phyloP scores from a whole-genome alignment of 352 stramenopile genomes.

The Plasmopara muralis region DNA sequence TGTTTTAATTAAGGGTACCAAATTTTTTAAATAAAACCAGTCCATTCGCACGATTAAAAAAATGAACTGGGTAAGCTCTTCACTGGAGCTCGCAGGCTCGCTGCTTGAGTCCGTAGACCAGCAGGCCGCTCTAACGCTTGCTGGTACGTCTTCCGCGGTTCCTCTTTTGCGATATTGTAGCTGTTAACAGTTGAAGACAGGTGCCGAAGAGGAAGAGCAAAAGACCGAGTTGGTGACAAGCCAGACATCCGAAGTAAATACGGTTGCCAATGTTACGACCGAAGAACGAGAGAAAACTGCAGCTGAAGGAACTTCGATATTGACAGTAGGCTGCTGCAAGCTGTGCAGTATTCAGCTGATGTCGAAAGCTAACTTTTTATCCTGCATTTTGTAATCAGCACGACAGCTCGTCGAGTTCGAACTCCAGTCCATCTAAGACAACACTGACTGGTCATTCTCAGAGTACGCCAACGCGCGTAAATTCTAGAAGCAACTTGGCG shows the following conservation, averaged over 20 bases:
- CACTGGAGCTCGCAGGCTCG: slow-evolving; percentile 68
- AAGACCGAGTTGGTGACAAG: slow-evolving; percentile 21
- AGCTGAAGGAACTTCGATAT: slow-evolving; percentile 5
- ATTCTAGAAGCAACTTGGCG: slow-evolving; percentile 25
- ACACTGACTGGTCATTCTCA: background rate
- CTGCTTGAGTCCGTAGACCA: slow-evolving; percentile 84
- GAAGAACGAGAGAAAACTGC: slow-evolving; percentile 3
- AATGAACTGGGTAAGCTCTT: slow-evolving; percentile 86
- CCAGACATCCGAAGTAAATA: slow-evolving; percentile 11
- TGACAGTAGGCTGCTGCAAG: slow-evolving; percentile 5
- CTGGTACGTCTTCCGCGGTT: slow-evolving; percentile 16
- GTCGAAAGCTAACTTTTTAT: slow-evolving; percentile 3
- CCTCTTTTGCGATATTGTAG: background rate
- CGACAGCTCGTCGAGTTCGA: slow-evolving; percentile 13
- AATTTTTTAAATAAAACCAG: too few relatives aligned
- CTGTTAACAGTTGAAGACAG: slow-evolving; percentile 9
- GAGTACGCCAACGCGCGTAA: slow-evolving; percentile 23
- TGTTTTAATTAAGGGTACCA: too few relatives aligned
- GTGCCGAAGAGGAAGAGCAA: slow-evolving; percentile 22
- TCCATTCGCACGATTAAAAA: too few relatives aligned
- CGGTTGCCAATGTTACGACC: slow-evolving; percentile 6
- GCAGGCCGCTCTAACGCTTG: slow-evolving; percentile 69
- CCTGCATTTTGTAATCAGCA: slow-evolving; percentile 3
- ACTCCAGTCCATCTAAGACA: slow-evolving; percentile 12
- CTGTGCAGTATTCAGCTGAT: background rate